Conservation (phyloP, 2,329 filamentous ascomycete species). For the Colletotrichum cordylinicola region DNA sequence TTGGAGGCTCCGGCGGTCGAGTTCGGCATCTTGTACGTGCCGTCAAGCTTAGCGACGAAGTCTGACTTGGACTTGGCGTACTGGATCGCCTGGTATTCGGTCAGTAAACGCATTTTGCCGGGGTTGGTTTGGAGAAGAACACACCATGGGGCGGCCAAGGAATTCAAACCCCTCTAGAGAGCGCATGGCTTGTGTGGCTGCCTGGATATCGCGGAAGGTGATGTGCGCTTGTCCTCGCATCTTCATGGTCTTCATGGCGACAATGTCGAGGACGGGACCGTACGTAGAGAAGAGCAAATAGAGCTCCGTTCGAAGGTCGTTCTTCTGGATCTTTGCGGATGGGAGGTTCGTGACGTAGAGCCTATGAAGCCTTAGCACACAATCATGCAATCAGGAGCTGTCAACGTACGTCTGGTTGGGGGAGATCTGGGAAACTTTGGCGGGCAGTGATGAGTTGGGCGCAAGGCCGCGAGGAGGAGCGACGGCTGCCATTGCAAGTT, state of each 20-base stretch:
- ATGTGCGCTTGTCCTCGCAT: conserved; percentile 98
- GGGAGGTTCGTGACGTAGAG: conserved; percentile 88
- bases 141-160: conserved; percentile 83
- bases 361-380: conserved; percentile 47
- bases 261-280: conserved; percentile 89
- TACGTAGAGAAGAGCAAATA: conserved; percentile 96
- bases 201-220: conserved; percentile 86
- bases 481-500: conserved; percentile 38
- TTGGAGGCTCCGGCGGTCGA: conserved; percentile 50
- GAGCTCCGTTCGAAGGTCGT: conserved; percentile 82
- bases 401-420: conserved; percentile 77
- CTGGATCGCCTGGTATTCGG: conserved; percentile 73
- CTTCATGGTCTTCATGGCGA: conserved; percentile 85
- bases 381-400: background rate
- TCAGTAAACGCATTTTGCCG: background rate
- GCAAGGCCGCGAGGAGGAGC: conserved; percentile 41
- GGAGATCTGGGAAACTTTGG: conserved; percentile 60
- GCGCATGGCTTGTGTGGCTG: conserved; percentile 93
- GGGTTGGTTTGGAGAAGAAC: conserved; percentile 34
- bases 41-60: conserved; percentile 88
- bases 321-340: conserved; percentile 88
- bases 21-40: conserved; percentile 78
- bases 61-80: conserved; percentile 93
- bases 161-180: conserved; percentile 86
- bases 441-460: conserved; percentile 47